phyloP scores from a whole-genome alignment of 768 basidiomycete species.

The Chalciporus pseudorubinellus region DNA sequence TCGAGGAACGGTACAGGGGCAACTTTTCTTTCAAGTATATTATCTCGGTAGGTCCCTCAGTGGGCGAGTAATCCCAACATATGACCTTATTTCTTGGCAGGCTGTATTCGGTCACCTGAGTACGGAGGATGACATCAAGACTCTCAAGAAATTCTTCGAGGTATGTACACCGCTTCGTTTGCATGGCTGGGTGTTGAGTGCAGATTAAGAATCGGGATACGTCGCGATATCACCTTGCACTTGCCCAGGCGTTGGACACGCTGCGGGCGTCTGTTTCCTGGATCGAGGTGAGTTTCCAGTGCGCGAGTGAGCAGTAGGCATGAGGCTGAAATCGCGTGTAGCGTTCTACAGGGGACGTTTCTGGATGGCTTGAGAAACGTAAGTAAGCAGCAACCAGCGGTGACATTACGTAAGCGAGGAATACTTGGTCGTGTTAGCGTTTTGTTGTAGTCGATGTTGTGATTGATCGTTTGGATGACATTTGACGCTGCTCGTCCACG shows the following conservation, averaged over 20 bases:
- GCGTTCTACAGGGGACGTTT: constrained; percentile 61
- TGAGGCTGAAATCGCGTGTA: constrained; percentile 23
- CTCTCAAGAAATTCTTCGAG: constrained; percentile 72
- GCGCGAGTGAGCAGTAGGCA: not conserved
- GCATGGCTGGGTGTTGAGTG: not conserved
- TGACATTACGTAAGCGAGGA: constrained; percentile 16
- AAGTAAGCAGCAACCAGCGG: too few species aligned
- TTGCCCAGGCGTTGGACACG: constrained; percentile 67
- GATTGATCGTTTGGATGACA: too few species aligned
- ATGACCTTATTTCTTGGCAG: constrained; percentile 26
- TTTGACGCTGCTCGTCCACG: not conserved
- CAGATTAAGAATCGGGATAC: constrained; percentile 56
- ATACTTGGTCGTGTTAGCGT: too few species aligned
- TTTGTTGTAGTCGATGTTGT: too few species aligned
- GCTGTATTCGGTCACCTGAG: constrained; percentile 48
- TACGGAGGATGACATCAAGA: constrained; percentile 63
- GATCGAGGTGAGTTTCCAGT: constrained; percentile 51
- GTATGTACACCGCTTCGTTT: constrained; percentile 33
- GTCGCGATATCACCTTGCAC: constrained; percentile 60
- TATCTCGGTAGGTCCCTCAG: constrained; percentile 43
- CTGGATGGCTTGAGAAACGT: constrained; percentile 46
- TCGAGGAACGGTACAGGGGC: constrained; percentile 68
- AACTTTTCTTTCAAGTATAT: constrained; percentile 58
- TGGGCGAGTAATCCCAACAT: not conserved
- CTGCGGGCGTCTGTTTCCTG: constrained; percentile 60